These are phyloP conservation scores for Xenosphaeropsis pyriputrescens DNA, from an alignment of 2,329 filamentous ascomycete genomes.

Conservation along the genomic window DNA sequence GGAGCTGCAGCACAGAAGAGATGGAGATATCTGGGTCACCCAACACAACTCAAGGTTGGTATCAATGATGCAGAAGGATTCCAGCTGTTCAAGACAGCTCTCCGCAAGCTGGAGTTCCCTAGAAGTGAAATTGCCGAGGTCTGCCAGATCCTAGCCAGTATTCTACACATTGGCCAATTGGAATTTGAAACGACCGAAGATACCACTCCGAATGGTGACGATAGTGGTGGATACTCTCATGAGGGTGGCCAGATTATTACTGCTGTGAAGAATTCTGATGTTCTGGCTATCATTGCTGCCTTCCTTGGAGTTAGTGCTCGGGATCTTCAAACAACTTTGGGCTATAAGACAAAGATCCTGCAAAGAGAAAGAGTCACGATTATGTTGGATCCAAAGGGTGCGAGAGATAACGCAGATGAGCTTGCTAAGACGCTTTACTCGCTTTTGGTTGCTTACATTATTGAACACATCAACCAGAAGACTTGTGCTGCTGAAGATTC, in stretches of 20 bases:
- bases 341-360: slow-evolving; percentile 94
- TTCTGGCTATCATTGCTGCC: slow-evolving; percentile 73
- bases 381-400: slow-evolving; percentile 87
- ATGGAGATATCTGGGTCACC: slow-evolving; percentile 94
- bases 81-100: slow-evolving; percentile 90
- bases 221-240: slow-evolving; percentile 92
- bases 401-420: slow-evolving; percentile 84
- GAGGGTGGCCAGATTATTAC: slow-evolving; percentile 82
- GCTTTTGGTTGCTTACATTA: slow-evolving; percentile 82
- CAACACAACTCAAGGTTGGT: slow-evolving; percentile 90
- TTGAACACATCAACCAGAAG: slow-evolving; percentile 82
- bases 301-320: slow-evolving; percentile 76
- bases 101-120: slow-evolving; percentile 88
- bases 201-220: slow-evolving; percentile 68
- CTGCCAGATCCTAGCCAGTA: slow-evolving; percentile 84
- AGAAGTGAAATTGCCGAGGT: slow-evolving; percentile 90
- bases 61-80: slow-evolving; percentile 95
- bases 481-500: slow-evolving; percentile 78
- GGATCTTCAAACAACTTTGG: slow-evolving; percentile 76
- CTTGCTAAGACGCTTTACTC: slow-evolving; percentile 88
- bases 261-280: slow-evolving; percentile 85
- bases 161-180: slow-evolving; percentile 94
- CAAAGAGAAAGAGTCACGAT: slow-evolving; percentile 95
- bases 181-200: slow-evolving; percentile 77
- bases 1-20: slow-evolving; percentile 43